A percentile compares a stretch with the other conserved stretches of the same genome.
Conservation (phyloP, 805 yeast genomes). For the Sugiyamaella lignohabitans region DNA sequence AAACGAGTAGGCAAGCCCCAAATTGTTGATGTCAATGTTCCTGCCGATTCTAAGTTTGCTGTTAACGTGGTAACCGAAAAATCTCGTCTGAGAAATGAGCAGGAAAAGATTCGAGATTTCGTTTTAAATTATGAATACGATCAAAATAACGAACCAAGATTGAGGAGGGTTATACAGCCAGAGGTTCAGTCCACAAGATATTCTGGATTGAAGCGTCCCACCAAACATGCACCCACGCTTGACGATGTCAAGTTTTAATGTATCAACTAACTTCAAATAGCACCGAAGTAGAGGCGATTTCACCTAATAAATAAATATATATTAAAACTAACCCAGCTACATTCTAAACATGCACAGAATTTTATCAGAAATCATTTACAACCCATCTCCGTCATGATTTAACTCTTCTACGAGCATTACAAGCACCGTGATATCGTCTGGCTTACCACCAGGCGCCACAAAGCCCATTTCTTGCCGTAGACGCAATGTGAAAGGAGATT, state of each 20-base stretch:
- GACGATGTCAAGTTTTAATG: constrained; percentile 9
- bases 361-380: too few species aligned
- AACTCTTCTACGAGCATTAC: constrained; percentile 48
- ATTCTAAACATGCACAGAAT: too few species aligned
- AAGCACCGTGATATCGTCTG: constrained; percentile 86
- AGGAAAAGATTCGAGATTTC: constrained; percentile 39
- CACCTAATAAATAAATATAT: too few species aligned
- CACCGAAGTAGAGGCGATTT: too few species aligned
- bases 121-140: constrained; percentile 17
- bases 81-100: constrained; percentile 45
- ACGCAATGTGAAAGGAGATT: constrained; percentile 83
- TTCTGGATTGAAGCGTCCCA: constrained; percentile 5
- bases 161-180: constrained; percentile 14
- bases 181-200: constrained; percentile 14
- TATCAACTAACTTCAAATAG: too few species aligned
- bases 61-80: constrained; percentile 46
- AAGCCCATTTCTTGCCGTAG: constrained; percentile 59
- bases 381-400: background rate
- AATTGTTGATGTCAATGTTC: constrained; percentile 44
- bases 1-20: constrained; percentile 44
- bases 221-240: constrained; percentile 7
- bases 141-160: background rate
- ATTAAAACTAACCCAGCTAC: too few species aligned
- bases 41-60: constrained; percentile 49
- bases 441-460: constrained; percentile 82